These are phyloP conservation scores for Nothophoma quercina DNA, from an alignment of 2,329 filamentous ascomycete genomes.

Conservation along the genomic window DNA sequence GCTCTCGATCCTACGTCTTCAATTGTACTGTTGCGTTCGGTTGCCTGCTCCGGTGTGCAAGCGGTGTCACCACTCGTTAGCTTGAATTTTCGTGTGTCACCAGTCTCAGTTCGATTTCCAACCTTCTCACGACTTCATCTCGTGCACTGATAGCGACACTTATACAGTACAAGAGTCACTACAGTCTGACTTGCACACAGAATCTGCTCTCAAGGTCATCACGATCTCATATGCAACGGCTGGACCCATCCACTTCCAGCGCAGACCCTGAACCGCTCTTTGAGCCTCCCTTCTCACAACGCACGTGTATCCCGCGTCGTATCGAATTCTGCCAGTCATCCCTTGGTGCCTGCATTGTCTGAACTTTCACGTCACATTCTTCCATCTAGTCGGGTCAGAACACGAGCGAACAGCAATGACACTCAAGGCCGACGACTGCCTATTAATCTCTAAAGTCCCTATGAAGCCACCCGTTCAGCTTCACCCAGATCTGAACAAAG, in stretches of 20 bases:
- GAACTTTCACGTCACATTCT: background rate
- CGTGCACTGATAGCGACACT: background rate
- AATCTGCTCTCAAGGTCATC: too few relatives aligned
- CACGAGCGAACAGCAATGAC: constrained; percentile 1
- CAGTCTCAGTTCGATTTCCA: background rate
- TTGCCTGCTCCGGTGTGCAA: background rate
- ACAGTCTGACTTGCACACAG: too few relatives aligned
- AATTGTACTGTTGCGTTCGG: background rate
- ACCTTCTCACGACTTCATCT: background rate
- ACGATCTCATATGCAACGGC: too few relatives aligned
- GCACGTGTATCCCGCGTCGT: constrained; percentile 6
- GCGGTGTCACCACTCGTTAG: background rate
- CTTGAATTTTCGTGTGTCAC: constrained; percentile 1
- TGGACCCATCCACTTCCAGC: background rate
- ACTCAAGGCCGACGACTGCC: background rate
- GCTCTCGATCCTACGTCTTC: background rate
- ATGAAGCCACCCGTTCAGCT: background rate
- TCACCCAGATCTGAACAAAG: background rate
- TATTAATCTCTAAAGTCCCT: background rate
- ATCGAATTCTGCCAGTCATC: background rate
- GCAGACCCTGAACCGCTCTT: constrained; percentile 1
- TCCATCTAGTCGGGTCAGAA: background rate
- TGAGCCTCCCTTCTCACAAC: background rate
- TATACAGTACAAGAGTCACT: too few relatives aligned
- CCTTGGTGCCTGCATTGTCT: background rate